Conservation (phyloP, 192 early-diverging fungal species). For the Pecoramyces ruminantium region DNA sequence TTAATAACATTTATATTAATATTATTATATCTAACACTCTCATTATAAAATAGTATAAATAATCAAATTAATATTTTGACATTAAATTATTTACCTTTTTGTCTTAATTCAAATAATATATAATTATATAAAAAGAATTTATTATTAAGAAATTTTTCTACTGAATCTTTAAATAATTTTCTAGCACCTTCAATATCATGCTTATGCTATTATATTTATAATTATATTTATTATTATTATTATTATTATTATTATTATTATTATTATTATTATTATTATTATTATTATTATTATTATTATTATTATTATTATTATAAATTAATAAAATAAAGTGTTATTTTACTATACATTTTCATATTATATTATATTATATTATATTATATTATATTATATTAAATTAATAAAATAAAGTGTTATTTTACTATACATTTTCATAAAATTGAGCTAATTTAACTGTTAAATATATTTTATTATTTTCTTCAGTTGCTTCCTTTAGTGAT, state of each 20-base stretch:
- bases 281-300: no score
- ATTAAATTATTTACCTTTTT: conserved; percentile 22
- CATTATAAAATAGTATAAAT: no score
- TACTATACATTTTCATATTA: no score
- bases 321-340: no score
- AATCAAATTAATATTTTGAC: no score
- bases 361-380: no score
- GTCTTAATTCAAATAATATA: conserved; percentile 43
- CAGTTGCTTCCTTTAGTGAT: not conserved
- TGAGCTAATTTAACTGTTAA: conserved; percentile 12
- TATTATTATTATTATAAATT: conserved; percentile 26
- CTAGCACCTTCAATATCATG: conserved; percentile 11
- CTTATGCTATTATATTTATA: conserved; percentile 16
- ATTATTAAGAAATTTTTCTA: conserved; percentile 17
- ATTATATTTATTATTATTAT: conserved; percentile 5
- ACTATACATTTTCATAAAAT: conserved; percentile 25
- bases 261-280: no score
- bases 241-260: no score
- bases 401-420: no score
- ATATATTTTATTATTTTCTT: not conserved
- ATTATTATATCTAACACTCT: no score
- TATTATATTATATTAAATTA: no score
- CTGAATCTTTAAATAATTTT: conserved; percentile 24
- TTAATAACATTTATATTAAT: no score
- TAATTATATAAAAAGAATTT: conserved; percentile 38